phyloP scores from a whole-genome alignment of 2,329 filamentous ascomycete genomes.

The Orbilia brochopaga region DNA sequence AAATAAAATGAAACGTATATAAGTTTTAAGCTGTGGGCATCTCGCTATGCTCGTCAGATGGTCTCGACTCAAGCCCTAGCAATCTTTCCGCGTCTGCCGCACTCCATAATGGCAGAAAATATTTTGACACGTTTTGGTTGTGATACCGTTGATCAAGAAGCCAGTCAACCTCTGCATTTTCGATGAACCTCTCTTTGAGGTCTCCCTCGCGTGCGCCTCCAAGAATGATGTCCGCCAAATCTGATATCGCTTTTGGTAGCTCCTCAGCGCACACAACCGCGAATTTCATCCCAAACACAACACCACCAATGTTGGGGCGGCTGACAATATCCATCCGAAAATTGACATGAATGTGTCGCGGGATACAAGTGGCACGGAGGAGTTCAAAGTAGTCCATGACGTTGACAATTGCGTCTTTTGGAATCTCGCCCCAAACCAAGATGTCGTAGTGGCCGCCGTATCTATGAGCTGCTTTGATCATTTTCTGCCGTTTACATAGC shows the following conservation, averaged over 20 bases:
- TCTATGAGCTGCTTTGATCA: slow-evolving; percentile 40
- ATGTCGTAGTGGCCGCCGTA: slow-evolving; percentile 49
- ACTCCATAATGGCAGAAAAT: slow-evolving; percentile 36
- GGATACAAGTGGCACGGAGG: slow-evolving; percentile 20
- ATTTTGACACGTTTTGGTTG: slow-evolving; percentile 42
- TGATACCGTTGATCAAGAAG: slow-evolving; percentile 8
- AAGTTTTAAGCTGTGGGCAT: not conserved
- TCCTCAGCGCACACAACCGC: slow-evolving; percentile 37
- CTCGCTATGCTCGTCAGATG: not conserved
- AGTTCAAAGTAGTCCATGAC: slow-evolving; percentile 46
- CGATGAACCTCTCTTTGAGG: slow-evolving; percentile 23
- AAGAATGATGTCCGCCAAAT: slow-evolving; percentile 28
- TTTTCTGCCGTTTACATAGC: slow-evolving; percentile 23
- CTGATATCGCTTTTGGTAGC: slow-evolving; percentile 18
- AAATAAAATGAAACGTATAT: too few relatives aligned
- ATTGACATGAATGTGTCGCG: slow-evolving; percentile 40
- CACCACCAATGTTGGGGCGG: slow-evolving; percentile 25
- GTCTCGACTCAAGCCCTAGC: slow-evolving; percentile 3
- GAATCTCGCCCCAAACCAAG: slow-evolving; percentile 42
- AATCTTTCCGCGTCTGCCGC: slow-evolving; percentile 21
- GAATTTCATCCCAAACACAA: slow-evolving; percentile 42
- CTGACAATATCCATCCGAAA: slow-evolving; percentile 44
- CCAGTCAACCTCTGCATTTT: slow-evolving; percentile 28
- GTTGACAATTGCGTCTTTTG: slow-evolving; percentile 30
- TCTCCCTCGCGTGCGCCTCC: not conserved